Percentiles rank a stretch among this genome's conserved stretches.
Evolutionary conservation across 2,329 filamentous ascomycete species (phyloP).

Genomic region (Ramularia endophylla): DNA sequence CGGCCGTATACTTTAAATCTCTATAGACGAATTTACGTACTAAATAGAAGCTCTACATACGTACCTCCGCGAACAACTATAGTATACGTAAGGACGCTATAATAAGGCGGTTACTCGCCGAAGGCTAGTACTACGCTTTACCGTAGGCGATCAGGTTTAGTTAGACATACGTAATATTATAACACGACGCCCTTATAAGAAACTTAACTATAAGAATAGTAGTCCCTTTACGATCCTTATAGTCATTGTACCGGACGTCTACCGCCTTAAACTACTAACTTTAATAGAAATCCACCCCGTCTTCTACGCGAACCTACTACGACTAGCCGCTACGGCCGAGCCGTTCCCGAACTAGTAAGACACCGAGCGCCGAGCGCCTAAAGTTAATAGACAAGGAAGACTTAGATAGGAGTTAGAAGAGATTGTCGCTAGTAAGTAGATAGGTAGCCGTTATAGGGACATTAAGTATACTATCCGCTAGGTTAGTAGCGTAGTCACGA

Average conservation of each 20-base stretch:
- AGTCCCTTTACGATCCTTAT: neutral
- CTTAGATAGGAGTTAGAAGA: neutral
- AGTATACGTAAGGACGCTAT: neutral
- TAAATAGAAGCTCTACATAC: neutral
- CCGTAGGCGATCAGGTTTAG: neutral
- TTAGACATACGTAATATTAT: neutral
- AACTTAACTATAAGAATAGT: neutral
- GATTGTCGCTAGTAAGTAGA: neutral
- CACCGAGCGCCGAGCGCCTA: neutral
- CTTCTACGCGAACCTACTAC: slow-evolving; percentile 1
- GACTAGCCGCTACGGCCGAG: neutral
- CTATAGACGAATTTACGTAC: neutral
- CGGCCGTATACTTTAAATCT: neutral
- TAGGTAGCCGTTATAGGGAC: neutral
- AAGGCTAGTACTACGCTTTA: neutral
- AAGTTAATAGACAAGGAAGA: neutral
- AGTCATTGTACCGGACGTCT: neutral
- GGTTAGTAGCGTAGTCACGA: neutral
- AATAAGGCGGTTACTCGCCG: neutral
- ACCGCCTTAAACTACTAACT: too few species aligned
- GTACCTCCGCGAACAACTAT: neutral
- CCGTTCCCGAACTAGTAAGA: neutral
- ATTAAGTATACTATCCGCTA: neutral
- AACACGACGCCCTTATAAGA: neutral
- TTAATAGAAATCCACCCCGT: too few species aligned